Base-by-base conservation (phyloP, 805 yeast species). In the Candida jianshihensis region DNA sequence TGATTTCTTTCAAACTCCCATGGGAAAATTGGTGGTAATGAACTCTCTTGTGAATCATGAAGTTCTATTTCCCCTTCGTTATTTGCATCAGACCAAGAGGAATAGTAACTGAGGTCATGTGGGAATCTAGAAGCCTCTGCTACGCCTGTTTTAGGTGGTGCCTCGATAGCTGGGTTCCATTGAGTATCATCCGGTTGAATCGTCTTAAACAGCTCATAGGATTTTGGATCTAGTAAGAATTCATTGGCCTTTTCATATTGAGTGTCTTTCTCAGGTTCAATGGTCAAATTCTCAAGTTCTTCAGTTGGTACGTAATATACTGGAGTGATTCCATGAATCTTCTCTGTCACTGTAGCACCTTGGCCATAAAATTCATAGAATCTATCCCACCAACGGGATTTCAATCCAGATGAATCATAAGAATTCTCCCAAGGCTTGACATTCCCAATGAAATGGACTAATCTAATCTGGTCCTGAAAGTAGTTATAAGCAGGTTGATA, bases 391-490 rank as follows among this genome's bases (percentile, higher is more conserved):
- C 57, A 53, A 5, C 35, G 25, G 17, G 37, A 32, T 29, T 43
- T 44, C 34, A 51, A 33, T 1, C 46, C 52, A 34, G 34, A 36
- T 4, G 25, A 32, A 19, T 41, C 46, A 12, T 33, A 28, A 12
- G 33, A 38, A 7, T 35, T 39, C 13, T 41, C 63, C 79, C 84
- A 74, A 1, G 85, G 85, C 47, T 79, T 79, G 12, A 49, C 46
- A 4, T 70, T 60, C 0, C 90, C 90, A 43, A 83, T 81, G 49
- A 72, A 83, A 54, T 83, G 92, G 8, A 80, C 60, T 30, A 78
- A 56, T 32, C 60, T 63, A 18, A 75, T 59, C 18, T 68, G 59
- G 12, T 55, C 38, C 13, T 48, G 40, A 52, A 79, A 85, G 51
- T 72, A 70, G 27, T 57, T 59, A 51, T 64, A 75, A 0, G 94